Evolutionary conservation across 108 stramenopile genomes (phyloP).

Genomic region (Tribonema minus): DNA sequence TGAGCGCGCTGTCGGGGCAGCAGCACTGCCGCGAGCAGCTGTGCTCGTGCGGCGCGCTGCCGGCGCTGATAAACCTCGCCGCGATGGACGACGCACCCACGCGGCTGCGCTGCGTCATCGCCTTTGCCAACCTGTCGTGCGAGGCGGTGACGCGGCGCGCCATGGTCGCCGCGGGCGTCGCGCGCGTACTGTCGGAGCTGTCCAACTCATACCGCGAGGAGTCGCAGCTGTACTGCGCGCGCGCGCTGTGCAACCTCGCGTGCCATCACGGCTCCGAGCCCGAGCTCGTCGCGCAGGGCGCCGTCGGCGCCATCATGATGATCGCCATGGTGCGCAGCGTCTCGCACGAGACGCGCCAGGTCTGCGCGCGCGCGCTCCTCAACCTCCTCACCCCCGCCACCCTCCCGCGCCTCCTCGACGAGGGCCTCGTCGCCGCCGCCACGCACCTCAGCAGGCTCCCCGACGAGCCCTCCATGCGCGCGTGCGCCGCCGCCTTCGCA

Average conservation of each 20-base stretch:
- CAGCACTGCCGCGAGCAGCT: conserved; percentile 51
- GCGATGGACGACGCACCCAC: conserved; percentile 51
- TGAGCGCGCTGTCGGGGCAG: conserved; percentile 54
- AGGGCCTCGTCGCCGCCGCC: conserved; percentile 12
- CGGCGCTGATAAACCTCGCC: conserved; percentile 50
- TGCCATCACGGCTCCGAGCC: conserved; percentile 27
- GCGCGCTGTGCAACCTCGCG: conserved; percentile 39
- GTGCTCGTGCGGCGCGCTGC: conserved; percentile 45
- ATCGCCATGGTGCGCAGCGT: conserved; percentile 47
- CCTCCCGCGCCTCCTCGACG: conserved; percentile 6
- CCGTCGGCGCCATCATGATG: conserved; percentile 35
- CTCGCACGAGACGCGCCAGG: conserved; percentile 22
- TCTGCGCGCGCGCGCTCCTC: conserved; percentile 43
- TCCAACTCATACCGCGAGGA: conserved; percentile 36
- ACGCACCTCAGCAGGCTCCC: conserved; percentile 26
- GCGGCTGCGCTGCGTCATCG: conserved; percentile 50
- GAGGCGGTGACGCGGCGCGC: conserved; percentile 49
- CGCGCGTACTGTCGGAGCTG: conserved; percentile 32
- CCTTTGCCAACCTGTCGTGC: conserved; percentile 57
- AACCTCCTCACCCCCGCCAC: conserved; percentile 38
- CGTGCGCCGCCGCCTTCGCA: conserved; percentile 23
- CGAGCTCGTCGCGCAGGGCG: conserved; percentile 25
- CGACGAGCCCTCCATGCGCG: conserved; percentile 38
- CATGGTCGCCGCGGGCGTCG: conserved; percentile 47
- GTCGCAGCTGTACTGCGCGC: conserved; percentile 36